Conservation (phyloP, 2,329 filamentous ascomycete species). For the Epichloe brachyelytri region DNA sequence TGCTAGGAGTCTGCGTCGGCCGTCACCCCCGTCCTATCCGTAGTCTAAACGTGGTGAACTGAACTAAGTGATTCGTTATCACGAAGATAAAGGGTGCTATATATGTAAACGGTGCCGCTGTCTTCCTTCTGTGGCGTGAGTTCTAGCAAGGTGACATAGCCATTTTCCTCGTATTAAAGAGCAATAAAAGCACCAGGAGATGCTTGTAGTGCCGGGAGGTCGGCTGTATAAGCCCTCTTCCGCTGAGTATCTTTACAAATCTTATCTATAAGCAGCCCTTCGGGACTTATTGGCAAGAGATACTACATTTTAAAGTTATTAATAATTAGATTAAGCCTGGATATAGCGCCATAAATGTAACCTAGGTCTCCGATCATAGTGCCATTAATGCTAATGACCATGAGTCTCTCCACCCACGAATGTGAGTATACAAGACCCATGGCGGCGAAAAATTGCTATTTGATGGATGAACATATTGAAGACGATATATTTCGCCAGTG, state of each 20-base stretch:
- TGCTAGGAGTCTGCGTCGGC: not conserved
- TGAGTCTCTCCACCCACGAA: not conserved
- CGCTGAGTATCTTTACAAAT: not conserved
- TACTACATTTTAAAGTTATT: not conserved
- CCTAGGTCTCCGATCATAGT: not conserved
- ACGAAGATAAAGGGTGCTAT: not conserved
- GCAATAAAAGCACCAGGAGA: not conserved
- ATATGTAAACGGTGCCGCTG: not conserved
- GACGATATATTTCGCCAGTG: too few relatives aligned
- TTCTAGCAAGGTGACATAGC: not conserved
- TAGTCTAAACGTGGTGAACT: not conserved
- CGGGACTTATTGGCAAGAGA: not conserved
- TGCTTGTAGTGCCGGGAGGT: not conserved
- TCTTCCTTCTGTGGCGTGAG: not conserved
- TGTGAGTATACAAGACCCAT: not conserved
- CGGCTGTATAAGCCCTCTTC: not conserved
- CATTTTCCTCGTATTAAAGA: not conserved
- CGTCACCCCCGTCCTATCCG: not conserved
- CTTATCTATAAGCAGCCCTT: not conserved
- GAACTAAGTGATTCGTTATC: not conserved
- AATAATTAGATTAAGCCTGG: not conserved
- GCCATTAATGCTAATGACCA: not conserved
- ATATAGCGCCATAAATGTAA: not conserved
- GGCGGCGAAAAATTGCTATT: too few relatives aligned
- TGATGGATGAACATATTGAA: too few relatives aligned